Evolutionary conservation across 139 green algal genomes (phyloP).

Genomic region (Ettlia oleoabundans): DNA sequence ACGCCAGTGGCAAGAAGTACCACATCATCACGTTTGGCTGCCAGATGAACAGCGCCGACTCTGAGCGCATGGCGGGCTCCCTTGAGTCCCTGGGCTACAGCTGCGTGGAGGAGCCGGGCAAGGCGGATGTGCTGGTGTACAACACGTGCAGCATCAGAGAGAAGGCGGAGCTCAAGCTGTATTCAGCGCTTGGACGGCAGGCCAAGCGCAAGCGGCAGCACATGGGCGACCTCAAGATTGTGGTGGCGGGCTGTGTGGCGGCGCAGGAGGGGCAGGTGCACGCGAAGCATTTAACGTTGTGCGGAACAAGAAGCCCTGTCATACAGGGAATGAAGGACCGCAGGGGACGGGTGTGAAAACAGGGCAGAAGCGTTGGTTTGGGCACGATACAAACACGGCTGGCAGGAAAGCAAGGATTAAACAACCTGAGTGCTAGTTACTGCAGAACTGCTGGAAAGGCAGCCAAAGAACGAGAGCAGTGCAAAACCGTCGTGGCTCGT

Average conservation of each 20-base stretch:
- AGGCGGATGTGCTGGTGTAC: constrained; percentile 96
- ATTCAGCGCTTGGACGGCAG: constrained; percentile 86
- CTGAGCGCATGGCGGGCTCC: constrained; percentile 94
- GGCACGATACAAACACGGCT: too few relatives aligned
- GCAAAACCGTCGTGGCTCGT: too few relatives aligned
- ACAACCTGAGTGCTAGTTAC: too few relatives aligned
- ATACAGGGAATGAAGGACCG: too few relatives aligned
- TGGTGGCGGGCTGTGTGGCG: constrained; percentile 92
- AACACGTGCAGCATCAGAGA: constrained; percentile 99
- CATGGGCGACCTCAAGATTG: constrained; percentile 82
- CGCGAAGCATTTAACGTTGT: too few relatives aligned
- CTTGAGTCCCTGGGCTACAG: constrained; percentile 90
- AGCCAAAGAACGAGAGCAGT: too few relatives aligned
- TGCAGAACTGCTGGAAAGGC: too few relatives aligned
- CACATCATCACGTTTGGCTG: constrained; percentile 97
- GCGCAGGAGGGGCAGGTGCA: constrained; percentile 94
- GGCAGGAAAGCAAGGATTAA: too few relatives aligned
- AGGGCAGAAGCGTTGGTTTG: too few relatives aligned
- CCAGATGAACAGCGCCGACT: constrained; percentile 98
- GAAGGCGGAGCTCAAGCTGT: constrained; percentile 98
- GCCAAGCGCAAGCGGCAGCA: constrained; percentile 83
- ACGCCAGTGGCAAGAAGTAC: constrained; percentile 75
- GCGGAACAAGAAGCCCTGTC: too few relatives aligned
- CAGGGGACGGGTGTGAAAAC: too few relatives aligned
- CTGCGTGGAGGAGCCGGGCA: constrained; percentile 71